Evolutionary conservation across 2,329 filamentous ascomycete species (phyloP), one percentile per base, ranked within the genome.

Genomic region (Fusarium nygamai): DNA sequence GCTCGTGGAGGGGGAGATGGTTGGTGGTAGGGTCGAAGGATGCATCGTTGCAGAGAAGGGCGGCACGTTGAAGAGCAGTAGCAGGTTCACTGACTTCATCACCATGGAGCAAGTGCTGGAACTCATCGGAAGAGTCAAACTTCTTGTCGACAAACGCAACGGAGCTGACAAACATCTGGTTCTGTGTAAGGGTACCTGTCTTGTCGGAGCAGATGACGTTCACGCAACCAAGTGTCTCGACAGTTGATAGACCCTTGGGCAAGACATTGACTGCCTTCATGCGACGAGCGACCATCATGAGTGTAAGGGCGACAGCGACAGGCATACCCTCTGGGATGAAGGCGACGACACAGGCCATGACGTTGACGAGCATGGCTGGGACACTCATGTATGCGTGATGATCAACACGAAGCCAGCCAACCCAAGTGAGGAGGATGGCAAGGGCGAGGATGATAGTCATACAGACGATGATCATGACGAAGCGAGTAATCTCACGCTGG

Each of bases 361-460:
- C 83, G n/a, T 85, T 83, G 78, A 85, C 84, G 3, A 86, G 78
- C 82, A 86, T 85, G 0, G 80, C 81, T 27, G 84, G 83, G 12
- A 85, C 83, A 36, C 80, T 82, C 79, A 86, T 84, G 78, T 81
- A 86, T 0, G 41, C 72, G 6, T 59, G 64, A 56, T 86, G 83
- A 9, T 84, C 80, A 9, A 72, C 72, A 0, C 82, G 78, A 4
- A 86, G 74, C 84, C 84, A 86, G 6, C 78, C 83, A 9, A 80
- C 74, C 84, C 84, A 88, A 3, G 85, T 85, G 50, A 88, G 80
- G 7, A 85, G 74, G 27, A 88, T 87, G 0, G 82, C 47, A 0
- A 82, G 75, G 1, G 83, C 84, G 16, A 86, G 77, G 22, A 81
- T 33, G 20, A 85, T 39, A 0, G 84, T 86, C 53, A 85, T 54